Evolutionary conservation across 768 basidiomycete genomes (phyloP), one percentile per base, ranked within the genome.

Genomic region (Galerina sulciceps): DNA sequence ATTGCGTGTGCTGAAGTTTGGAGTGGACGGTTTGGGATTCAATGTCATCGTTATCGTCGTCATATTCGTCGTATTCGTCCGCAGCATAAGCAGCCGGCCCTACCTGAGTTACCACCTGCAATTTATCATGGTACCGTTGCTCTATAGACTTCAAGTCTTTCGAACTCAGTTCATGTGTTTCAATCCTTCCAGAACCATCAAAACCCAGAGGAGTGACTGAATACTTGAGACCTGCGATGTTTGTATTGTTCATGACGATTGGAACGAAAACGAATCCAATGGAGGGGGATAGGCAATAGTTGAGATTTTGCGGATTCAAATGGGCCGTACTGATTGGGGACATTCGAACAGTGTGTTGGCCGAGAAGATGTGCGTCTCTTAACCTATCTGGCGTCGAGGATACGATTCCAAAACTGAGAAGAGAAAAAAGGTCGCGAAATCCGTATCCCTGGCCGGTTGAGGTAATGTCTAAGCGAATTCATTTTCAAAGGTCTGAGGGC

Each of bases 301-400:
- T 86, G 51, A 85, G 79, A 13, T 75, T 79, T 58, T 88, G 79
- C 10, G 93, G 93, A 65, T 96, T 96, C 43, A 99, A 79, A 18
- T 89, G 88, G 4, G 95, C 96, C 2, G 95, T 97, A 70, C 94
- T 93, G 65, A 93, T 94, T 10, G 95, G 95, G 0, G 94, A 93
- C 83, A 96, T 89, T 62, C 90, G 87, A 51, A 99, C 90, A 0
- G 93, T 95, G 68, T 96, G 93, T 71, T 94, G 89, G 35, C 96
- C 96, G 34, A 87, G 82, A 8, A 93, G 75, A 68, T 92, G 87
- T 4, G 76, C 70, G 61, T 91, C 88, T 40, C 76, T 78, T 1
- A 73, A 67, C 15, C 65, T 68, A 38, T n/a, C n/a, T n/a, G 78
- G 69, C 18, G 81, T 71, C 9, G 77, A 64, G 3, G 81, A 71